phyloP scores from a whole-genome alignment of 768 basidiomycete genomes.

The Calocybe indica region DNA sequence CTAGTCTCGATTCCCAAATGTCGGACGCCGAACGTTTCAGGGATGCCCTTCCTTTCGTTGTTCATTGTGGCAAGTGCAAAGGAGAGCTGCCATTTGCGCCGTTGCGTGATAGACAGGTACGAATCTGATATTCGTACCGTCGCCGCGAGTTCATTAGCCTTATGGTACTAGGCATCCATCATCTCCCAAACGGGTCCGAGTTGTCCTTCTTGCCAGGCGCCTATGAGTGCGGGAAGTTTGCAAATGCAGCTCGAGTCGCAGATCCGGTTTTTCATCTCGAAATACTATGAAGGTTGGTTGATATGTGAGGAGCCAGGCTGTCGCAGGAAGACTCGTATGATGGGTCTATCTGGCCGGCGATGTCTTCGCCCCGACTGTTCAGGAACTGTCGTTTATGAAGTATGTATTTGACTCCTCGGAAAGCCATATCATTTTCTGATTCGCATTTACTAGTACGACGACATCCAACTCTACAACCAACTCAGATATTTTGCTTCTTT shows the following conservation, averaged over 20 bases:
- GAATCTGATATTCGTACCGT: not conserved
- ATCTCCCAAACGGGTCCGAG: constrained; percentile 57
- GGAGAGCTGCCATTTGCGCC: constrained; percentile 51
- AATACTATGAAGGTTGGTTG: constrained; percentile 88
- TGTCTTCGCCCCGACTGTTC: constrained; percentile 70
- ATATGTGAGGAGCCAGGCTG: constrained; percentile 86
- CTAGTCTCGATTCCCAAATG: constrained; percentile 82
- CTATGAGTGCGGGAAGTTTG: constrained; percentile 54
- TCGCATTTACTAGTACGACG: constrained; percentile 59
- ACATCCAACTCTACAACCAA: constrained; percentile 84
- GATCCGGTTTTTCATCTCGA: constrained; percentile 67
- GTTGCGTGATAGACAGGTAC: constrained; percentile 55
- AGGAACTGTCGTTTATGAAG: constrained; percentile 72
- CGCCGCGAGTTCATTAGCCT: constrained; percentile 1
- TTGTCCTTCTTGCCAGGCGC: constrained; percentile 62
- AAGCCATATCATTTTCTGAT: constrained; percentile 1
- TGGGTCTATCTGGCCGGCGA: constrained; percentile 85
- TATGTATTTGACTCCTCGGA: constrained; percentile 23
- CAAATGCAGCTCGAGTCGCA: constrained; percentile 84
- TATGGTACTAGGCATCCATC: constrained; percentile 51
- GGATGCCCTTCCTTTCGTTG: constrained; percentile 61
- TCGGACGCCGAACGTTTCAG: constrained; percentile 86
- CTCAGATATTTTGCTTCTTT: constrained; percentile 76
- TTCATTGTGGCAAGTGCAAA: constrained; percentile 76
- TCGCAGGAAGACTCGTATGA: constrained; percentile 80